Evolutionary conservation across 805 yeast species (phyloP).

Genomic region (Nakazawaea populi): DNA sequence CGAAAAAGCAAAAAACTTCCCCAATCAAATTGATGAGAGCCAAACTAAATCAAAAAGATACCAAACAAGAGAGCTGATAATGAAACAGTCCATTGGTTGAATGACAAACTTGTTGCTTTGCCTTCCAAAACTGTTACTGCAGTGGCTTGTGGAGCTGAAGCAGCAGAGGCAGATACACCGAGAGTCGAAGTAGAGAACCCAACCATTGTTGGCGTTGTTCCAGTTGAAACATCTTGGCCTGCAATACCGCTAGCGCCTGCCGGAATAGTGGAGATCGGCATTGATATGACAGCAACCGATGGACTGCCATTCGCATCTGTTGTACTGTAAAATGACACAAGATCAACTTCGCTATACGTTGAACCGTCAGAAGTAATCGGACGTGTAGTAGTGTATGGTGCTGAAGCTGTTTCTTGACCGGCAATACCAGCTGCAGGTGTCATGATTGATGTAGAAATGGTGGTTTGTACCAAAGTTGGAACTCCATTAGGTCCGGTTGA

Average conservation of each 20-base stretch:
- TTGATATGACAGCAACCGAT: neutral
- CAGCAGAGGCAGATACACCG: neutral
- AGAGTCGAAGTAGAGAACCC: neutral
- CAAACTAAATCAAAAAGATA: neutral
- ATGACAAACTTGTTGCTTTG: neutral
- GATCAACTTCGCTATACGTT: constrained; percentile 1
- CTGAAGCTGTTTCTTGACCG: neutral
- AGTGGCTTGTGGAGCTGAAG: neutral
- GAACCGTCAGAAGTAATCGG: neutral
- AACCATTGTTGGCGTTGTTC: neutral
- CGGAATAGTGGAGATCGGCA: neutral
- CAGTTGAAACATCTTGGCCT: neutral
- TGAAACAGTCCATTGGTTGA: neutral
- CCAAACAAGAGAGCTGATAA: neutral
- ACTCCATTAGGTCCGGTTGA: neutral
- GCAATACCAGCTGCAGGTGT: neutral
- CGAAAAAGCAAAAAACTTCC: too few relatives aligned
- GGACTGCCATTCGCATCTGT: constrained; percentile 1
- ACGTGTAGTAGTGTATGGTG: constrained; percentile 4
- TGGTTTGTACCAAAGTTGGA: neutral
- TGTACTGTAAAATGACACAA: constrained; percentile 1
- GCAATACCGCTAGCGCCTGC: neutral
- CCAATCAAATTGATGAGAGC: too few relatives aligned
- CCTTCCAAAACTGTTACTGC: neutral
- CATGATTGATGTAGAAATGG: neutral